phyloP scores from a whole-genome alignment of 2,329 filamentous ascomycete species.

The Claviceps fusiformis region DNA sequence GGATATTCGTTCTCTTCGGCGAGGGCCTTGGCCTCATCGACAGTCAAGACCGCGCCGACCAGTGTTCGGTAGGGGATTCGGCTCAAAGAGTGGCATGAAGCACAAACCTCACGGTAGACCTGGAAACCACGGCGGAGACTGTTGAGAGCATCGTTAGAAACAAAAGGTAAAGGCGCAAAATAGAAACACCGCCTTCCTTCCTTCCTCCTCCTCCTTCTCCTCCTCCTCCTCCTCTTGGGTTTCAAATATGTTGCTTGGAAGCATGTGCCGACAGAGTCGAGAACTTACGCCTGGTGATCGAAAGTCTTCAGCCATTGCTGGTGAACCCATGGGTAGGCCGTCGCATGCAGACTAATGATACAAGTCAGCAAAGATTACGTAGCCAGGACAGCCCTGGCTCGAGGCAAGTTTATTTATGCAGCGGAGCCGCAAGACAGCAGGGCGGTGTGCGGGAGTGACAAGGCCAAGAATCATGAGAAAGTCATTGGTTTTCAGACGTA shows the following conservation, averaged over 20 bases:
- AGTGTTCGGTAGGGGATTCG: conserved; percentile 88
- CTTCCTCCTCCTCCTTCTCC: no score
- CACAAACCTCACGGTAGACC: conserved; percentile 97
- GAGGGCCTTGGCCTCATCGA: conserved; percentile 93
- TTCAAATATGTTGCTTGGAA: neutral
- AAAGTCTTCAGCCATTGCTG: conserved; percentile 86
- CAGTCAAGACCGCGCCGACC: conserved; percentile 84
- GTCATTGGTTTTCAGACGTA: conserved; percentile 40
- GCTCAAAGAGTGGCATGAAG: conserved; percentile 90
- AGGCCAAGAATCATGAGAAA: neutral
- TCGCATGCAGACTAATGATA: conserved; percentile 64
- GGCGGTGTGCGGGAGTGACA: neutral
- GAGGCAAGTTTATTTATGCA: conserved; percentile 14
- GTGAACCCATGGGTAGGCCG: conserved; percentile 93
- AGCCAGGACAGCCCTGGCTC: conserved; percentile 2
- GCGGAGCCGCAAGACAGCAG: neutral
- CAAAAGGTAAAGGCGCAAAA: neutral
- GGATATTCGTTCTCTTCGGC: conserved; percentile 99
- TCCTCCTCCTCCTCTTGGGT: neutral
- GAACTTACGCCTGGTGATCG: conserved; percentile 81
- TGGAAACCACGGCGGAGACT: conserved; percentile 98
- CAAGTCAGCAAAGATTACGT: conserved; percentile 16
- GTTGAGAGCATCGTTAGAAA: conserved; percentile 1
- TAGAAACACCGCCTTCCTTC: neutral
- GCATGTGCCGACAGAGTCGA: neutral